Evolutionary conservation across 2,329 filamentous ascomycete species (phyloP).

Genomic region (Fusarium tanahbumbuense): DNA sequence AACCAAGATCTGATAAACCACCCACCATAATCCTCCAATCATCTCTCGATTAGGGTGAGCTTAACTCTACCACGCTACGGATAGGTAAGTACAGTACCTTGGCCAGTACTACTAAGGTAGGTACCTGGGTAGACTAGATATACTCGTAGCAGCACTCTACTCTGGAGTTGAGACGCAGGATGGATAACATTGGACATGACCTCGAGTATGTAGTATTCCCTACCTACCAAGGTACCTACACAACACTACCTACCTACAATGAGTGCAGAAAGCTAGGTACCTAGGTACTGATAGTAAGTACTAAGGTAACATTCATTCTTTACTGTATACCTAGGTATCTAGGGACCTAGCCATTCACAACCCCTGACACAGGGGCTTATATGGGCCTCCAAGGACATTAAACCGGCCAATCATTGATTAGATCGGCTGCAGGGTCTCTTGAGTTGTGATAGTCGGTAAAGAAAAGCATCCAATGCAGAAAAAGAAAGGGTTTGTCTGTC

Average conservation of each 20-base stretch:
- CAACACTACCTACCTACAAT: no score
- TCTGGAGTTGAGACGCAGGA: neutral
- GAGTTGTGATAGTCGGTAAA: constrained; percentile 24
- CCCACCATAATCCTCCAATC: constrained; percentile 2
- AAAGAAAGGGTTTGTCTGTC: neutral
- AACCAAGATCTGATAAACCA: neutral
- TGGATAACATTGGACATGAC: neutral
- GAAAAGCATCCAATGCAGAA: neutral
- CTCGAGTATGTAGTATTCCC: neutral
- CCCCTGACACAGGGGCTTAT: constrained; percentile 18
- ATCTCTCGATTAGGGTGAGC: neutral
- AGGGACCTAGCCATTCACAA: neutral
- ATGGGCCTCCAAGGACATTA: constrained; percentile 11
- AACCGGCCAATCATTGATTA: constrained; percentile 24
- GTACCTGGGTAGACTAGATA: no score
- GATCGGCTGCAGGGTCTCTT: constrained; percentile 18
- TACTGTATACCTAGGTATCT: no score
- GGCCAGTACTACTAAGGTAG: neutral
- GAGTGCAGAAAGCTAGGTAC: no score
- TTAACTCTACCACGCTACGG: neutral
- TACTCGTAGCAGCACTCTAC: neutral
- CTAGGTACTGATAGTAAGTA: no score
- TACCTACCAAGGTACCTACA: neutral
- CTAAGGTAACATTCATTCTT: no score
- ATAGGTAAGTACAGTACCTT: no score